These are phyloP conservation scores for Cercospora zeae-maydis DNA, from an alignment of 2,329 filamentous ascomycete genomes.

Conservation along the genomic window DNA sequence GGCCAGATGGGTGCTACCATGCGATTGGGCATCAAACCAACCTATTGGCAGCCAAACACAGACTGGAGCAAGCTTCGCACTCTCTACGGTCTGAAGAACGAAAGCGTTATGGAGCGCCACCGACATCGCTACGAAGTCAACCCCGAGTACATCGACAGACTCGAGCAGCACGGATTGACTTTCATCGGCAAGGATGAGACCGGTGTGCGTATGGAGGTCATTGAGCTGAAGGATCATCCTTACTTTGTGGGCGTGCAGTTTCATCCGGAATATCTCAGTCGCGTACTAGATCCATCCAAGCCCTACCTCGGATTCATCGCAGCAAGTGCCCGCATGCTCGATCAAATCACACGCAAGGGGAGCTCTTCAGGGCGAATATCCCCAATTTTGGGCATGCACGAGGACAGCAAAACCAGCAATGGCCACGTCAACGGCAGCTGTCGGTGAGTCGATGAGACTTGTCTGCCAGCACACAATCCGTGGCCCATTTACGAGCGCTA, in stretches of 20 bases:
- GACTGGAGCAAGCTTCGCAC: conserved; percentile 76
- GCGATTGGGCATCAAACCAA: conserved; percentile 73
- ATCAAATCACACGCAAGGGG: conserved; percentile 39
- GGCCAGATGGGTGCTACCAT: conserved; percentile 80
- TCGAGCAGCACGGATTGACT: conserved; percentile 66
- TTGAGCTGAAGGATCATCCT: conserved; percentile 78
- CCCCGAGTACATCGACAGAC: conserved; percentile 65
- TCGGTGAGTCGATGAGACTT: not conserved
- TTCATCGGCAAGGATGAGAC: conserved; percentile 78
- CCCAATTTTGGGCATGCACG: conserved; percentile 16
- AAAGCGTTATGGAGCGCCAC: conserved; percentile 64
- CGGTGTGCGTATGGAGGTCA: conserved; percentile 75
- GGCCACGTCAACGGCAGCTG: not conserved
- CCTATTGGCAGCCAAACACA: conserved; percentile 68
- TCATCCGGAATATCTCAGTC: conserved; percentile 79
- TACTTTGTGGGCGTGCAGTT: conserved; percentile 85
- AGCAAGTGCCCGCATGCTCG: conserved; percentile 66
- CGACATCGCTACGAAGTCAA: conserved; percentile 91
- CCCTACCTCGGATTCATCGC: conserved; percentile 84
- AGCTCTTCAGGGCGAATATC: conserved; percentile 18
- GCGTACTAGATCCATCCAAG: conserved; percentile 69
- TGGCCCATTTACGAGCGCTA: not conserved
- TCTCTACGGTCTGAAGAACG: conserved; percentile 59
- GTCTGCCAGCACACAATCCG: not conserved
- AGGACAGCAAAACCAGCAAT: conserved; percentile 6